These are phyloP conservation scores for Stropharia rugosoannulata DNA, from an alignment of 768 basidiomycete genomes.

Conservation along the genomic window DNA sequence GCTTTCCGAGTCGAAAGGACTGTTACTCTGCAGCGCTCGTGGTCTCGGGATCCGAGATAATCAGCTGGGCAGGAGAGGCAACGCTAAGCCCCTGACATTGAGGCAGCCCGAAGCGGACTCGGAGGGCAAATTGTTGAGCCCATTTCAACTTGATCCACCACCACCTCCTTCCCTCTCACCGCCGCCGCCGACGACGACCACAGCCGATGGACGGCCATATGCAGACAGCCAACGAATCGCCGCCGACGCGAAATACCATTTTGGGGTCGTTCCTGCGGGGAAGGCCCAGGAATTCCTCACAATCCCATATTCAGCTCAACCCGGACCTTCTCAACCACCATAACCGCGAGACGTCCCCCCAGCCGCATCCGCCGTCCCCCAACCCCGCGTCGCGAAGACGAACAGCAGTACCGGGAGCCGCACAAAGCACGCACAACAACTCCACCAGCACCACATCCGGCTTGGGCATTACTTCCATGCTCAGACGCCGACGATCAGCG, in stretches of 20 bases:
- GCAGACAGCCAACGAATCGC: conserved; percentile 38
- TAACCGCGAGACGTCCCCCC: conserved; percentile 34
- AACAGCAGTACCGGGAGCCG: conserved; percentile 36
- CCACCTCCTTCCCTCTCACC: background rate
- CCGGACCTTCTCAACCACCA: conserved; percentile 26
- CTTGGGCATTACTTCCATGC: conserved; percentile 59
- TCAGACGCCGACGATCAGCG: conserved; percentile 65
- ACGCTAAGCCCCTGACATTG: no score
- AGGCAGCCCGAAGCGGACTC: no score
- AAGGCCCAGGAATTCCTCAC: conserved; percentile 65
- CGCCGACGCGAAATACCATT: conserved; percentile 57
- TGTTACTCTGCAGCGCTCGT: no score
- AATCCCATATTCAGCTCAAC: conserved; percentile 50
- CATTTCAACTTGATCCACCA: conserved; percentile 6
- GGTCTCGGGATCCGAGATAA: no score
- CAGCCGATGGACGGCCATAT: conserved; percentile 25
- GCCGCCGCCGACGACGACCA: conserved; percentile 13
- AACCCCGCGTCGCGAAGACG: conserved; percentile 19
- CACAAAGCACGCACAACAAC: conserved; percentile 19
- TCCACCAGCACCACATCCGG: conserved; percentile 24
- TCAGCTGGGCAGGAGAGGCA: no score
- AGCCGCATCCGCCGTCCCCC: conserved; percentile 36
- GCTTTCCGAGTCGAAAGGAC: no score
- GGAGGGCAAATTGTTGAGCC: background rate
- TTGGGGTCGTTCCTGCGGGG: conserved; percentile 72